phyloP scores from a whole-genome alignment of 805 yeast species.

The Barnettozyma vustinii region DNA sequence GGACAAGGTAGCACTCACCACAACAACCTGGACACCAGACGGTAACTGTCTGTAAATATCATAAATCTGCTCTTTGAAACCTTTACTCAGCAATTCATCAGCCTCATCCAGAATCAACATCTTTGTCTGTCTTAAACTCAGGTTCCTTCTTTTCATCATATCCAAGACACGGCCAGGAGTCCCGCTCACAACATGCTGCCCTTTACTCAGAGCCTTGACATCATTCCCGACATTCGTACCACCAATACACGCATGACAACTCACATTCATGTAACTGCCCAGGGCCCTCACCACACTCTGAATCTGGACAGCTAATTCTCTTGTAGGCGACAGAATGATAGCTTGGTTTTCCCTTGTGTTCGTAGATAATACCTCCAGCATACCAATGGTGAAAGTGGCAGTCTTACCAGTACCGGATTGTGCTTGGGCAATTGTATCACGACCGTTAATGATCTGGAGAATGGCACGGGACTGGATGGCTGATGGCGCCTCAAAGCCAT shows the following conservation, averaged over 20 bases:
- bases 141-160: constrained; percentile 77
- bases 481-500: constrained; percentile 95
- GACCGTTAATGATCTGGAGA: constrained; percentile 87
- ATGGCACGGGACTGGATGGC: constrained; percentile 98
- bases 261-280: constrained; percentile 83
- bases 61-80: constrained; percentile 93
- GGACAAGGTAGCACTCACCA: constrained; percentile 93
- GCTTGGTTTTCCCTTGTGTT: constrained; percentile 78
- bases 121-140: constrained; percentile 71
- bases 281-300: constrained; percentile 80
- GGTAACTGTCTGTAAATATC: constrained; percentile 86
- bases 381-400: constrained; percentile 94
- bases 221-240: constrained; percentile 85
- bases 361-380: constrained; percentile 80
- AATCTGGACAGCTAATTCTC: constrained; percentile 93
- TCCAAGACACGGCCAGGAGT: constrained; percentile 96
- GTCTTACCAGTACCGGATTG: constrained; percentile 99
- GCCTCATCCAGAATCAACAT: constrained; percentile 95
- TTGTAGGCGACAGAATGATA: constrained; percentile 86
- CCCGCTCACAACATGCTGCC: constrained; percentile 91
- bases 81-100: constrained; percentile 88
- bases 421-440: constrained; percentile 97
- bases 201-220: constrained; percentile 64
- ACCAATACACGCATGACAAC: constrained; percentile 90
- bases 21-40: constrained; percentile 82